These are phyloP conservation scores for Plasmodium gonderi DNA, from an alignment of 169 alveolate species.

Conservation along the genomic window DNA sequence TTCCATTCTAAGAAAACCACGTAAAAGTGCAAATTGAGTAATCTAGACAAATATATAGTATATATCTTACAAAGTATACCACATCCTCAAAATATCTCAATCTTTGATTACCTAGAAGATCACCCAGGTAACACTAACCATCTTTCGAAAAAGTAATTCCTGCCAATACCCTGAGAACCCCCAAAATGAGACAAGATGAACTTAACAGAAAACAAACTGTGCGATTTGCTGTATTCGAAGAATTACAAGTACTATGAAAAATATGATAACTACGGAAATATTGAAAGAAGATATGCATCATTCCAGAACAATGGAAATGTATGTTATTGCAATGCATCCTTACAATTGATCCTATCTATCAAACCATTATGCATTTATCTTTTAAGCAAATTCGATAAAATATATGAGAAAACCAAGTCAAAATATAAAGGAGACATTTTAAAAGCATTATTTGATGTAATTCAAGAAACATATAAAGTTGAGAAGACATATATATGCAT, in stretches of 20 bases:
- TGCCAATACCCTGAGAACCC: too few species aligned
- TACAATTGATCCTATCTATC: conserved; percentile 53
- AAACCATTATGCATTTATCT: conserved; percentile 64
- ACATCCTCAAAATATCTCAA: too few species aligned
- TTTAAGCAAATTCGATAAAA: conserved; percentile 24
- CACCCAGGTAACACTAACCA: too few species aligned
- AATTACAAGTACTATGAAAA: conserved; percentile 56
- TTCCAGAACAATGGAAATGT: conserved; percentile 56
- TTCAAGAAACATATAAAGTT: conserved; percentile 31
- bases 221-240: conserved; percentile 9
- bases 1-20: too few species aligned
- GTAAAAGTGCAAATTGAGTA: too few species aligned
- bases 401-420: conserved; percentile 24
- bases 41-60: not conserved
- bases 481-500: conserved; percentile 21
- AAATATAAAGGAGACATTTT: conserved; percentile 68
- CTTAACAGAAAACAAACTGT: conserved; percentile 21
- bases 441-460: conserved; percentile 24
- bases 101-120: too few species aligned
- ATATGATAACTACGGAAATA: conserved; percentile 20
- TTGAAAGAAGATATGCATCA: conserved; percentile 36
- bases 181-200: conserved; percentile 68
- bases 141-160: too few species aligned
- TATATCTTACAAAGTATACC: too few species aligned
- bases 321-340: conserved; percentile 71